Evolutionary conservation across 2,329 filamentous ascomycete genomes (phyloP), one percentile per base, ranked within the genome.

Genomic region (Alternaria sp.): DNA sequence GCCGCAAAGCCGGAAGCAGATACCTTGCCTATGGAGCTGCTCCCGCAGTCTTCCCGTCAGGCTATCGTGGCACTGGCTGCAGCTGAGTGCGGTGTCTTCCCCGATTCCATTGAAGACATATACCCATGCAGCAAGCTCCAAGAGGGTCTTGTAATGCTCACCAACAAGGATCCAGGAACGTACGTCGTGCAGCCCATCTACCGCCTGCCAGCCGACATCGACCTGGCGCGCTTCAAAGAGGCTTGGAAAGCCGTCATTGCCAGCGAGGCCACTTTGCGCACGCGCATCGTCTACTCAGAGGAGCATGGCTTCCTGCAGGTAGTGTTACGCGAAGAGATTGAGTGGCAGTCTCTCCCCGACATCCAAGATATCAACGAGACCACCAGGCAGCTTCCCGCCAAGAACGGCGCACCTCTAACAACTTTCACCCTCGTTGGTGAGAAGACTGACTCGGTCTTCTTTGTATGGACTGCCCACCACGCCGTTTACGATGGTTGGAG

Each of bases 191-290:
- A 78, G 30, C 82, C 82, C 9, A 76, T 82, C 0, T 84, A 83
- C 67, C 76, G 77, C 18, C 58, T 78, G 11, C 76, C 76, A 15
- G n/a, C 66, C 4, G 62, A 73, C n/a, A 70, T 71, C 10, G 68
- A 78, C 51, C 43, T 77, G 7, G 30, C 64, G 6, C 69, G 69
- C 5, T 84, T 86, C 73, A 81, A 82, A 61, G 61, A 75, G 11
- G 80, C 84, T 2, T 87, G 84, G 84, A 78, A 84, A 55, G 73
- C 73, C 6, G 79, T 82, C 18, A 79, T 84, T 15, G 71, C 78
- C 4, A 75, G 80, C 26, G 76, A 83, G 46, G 79, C 82, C 21
- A 84, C 85, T 30, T 73, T 87, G 8, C 79, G 85, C 20, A 86
- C 84, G 23, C 80, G 84, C 5, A 71, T 79, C 26, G 66, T 78